Conservation (phyloP, 345 rosid genomes). For the Salix suchowensis region DNA sequence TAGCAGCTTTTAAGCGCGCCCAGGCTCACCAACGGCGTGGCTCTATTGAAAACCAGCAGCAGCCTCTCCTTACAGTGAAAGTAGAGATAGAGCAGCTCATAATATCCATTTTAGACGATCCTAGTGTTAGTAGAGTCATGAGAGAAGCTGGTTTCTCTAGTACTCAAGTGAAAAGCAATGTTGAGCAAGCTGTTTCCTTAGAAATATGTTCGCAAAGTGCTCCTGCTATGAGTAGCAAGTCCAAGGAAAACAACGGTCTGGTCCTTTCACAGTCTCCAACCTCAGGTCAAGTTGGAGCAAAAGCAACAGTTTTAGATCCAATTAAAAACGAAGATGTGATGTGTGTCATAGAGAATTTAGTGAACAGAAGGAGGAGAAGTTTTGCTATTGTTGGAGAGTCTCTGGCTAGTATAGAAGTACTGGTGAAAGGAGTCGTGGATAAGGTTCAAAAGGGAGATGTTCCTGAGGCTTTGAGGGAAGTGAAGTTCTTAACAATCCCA, state of each 20-base stretch:
- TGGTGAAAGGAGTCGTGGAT: slow-evolving; percentile 55
- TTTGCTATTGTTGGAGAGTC: slow-evolving; percentile 76
- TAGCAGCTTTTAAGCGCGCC: slow-evolving; percentile 72
- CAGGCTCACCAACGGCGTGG: slow-evolving; percentile 80
- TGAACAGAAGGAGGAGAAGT: slow-evolving; percentile 39
- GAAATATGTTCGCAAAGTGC: slow-evolving; percentile 18
- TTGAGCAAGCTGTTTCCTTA: slow-evolving; percentile 30
- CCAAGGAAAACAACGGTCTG: slow-evolving; percentile 35
- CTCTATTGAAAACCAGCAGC: slow-evolving; percentile 64
- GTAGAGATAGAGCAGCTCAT: slow-evolving; percentile 67
- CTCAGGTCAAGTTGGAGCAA: slow-evolving; percentile 13
- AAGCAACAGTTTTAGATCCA: slow-evolving; percentile 24
- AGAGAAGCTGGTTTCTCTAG: slow-evolving; percentile 44
- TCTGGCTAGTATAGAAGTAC: slow-evolving; percentile 44
- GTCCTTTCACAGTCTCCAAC: slow-evolving; percentile 27
- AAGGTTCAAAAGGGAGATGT: slow-evolving; percentile 59
- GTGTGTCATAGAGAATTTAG: slow-evolving; percentile 53
- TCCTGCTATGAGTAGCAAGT: slow-evolving; percentile 29
- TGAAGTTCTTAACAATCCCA: slow-evolving; percentile 49
- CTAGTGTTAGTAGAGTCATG: slow-evolving; percentile 59
- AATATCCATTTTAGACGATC: slow-evolving; percentile 72
- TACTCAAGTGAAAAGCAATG: slow-evolving; percentile 38
- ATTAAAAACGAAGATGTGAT: slow-evolving; percentile 56
- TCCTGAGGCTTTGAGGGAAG: slow-evolving; percentile 48
- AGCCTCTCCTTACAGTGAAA: slow-evolving; percentile 56